Percentiles rank a stretch among this genome's conserved stretches.
These are phyloP conservation scores for Alternaria gansuensis DNA, from an alignment of 2,329 filamentous ascomycete genomes.

Conservation along the genomic window DNA sequence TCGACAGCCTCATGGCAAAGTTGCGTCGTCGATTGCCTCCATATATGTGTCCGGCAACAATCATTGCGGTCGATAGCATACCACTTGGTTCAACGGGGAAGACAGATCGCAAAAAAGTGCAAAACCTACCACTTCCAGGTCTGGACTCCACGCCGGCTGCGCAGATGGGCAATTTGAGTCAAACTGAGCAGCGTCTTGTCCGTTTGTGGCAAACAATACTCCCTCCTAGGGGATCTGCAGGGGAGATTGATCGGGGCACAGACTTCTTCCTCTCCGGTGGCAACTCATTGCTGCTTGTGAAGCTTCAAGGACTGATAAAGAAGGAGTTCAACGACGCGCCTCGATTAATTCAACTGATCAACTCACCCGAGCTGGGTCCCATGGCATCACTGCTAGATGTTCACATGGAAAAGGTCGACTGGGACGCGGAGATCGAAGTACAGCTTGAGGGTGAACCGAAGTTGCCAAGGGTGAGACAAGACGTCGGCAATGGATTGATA, in stretches of 20 bases:
- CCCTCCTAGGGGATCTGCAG: neutral
- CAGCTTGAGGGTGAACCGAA: neutral
- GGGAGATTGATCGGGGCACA: constrained; percentile 24
- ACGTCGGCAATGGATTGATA: constrained; percentile 1
- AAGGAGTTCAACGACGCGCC: constrained; percentile 45
- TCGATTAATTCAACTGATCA: constrained; percentile 52
- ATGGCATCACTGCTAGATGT: constrained; percentile 50
- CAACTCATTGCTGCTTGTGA: constrained; percentile 55
- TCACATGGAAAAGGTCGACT: constrained; percentile 44
- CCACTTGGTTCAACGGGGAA: constrained; percentile 23
- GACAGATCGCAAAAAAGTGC: constrained; percentile 27
- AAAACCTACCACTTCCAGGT: neutral
- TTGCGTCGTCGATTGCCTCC: constrained; percentile 46
- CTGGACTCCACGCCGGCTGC: neutral
- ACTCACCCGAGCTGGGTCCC: constrained; percentile 48
- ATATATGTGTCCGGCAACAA: constrained; percentile 37
- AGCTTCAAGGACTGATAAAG: constrained; percentile 52
- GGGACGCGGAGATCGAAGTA: constrained; percentile 51
- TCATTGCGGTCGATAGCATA: constrained; percentile 19
- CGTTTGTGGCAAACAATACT: constrained; percentile 26
- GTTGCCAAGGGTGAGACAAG: neutral
- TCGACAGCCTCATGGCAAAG: neutral
- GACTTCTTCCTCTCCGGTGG: constrained; percentile 58
- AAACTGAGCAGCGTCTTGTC: constrained; percentile 4
- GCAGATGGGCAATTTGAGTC: neutral